Base-by-base conservation (phyloP, 2,329 filamentous ascomycete species). In the Ophiosphaerella korrae region DNA sequence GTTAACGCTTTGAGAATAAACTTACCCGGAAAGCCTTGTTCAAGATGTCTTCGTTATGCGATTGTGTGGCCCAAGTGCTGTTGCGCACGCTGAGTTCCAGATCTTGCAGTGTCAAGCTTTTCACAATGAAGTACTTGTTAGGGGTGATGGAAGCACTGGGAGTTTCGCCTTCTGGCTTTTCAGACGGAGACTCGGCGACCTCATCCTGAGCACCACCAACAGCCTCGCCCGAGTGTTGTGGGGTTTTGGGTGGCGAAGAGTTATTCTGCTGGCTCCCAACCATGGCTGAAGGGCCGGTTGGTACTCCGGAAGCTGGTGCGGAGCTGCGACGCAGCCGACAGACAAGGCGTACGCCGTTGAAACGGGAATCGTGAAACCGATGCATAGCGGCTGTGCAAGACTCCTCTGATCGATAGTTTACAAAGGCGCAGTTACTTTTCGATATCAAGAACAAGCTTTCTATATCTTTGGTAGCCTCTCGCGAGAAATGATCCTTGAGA, bases 371-470 rank as follows among this genome's bases (percentile, higher is more conserved):
- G 71, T 97, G 91, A 38, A 97, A 88, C 60, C 90, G 86, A 39
- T 86, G 82, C 77, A 96, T 90, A 0, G 93, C 93, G 7, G 84
- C 81, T 6, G 83, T 76, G 68, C 92, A 97, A 5, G 86, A 85
- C 3, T 80, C 76, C 64, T 96, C 92, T 43, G 90, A 88, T 56
- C 87, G 89, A 72, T 95, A 97, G 68, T 97, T 97, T 58, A 96
- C 91, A 76, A 97, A 97, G 0, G 92, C 93, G 67, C 93, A 97
- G 69, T 97, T 97, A 71, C 92, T 97, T 73, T 97, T 97, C 0
- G 92, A 93, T 35, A 97, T 97, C 32, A 97, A 78, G 61, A 97
- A 97, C 0, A 97, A 78, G 40, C 92, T 96, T 70, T 96, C 89
- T 18, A 97, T 84, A 1, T 92, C 83, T 36, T 80, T 84, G 0